Percentiles rank a stretch among this genome's conserved stretches.
Conservation (phyloP, 176 grass and related monocot species). For the Cenchrus purpureus region DNA sequence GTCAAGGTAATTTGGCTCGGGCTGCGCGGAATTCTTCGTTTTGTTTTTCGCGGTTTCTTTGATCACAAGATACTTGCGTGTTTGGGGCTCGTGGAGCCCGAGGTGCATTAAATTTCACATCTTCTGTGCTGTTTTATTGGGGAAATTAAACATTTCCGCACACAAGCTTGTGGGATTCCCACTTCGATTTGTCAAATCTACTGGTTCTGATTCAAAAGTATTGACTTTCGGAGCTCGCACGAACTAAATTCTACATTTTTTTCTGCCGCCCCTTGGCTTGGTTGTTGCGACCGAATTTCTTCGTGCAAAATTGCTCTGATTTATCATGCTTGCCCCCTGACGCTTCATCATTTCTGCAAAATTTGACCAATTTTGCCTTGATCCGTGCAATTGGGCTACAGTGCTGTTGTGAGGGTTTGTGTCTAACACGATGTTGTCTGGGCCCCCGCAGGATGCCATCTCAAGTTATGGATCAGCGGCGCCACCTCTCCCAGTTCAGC, state of each 20-base stretch:
- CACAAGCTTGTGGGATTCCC: background rate
- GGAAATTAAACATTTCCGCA: constrained; percentile 36
- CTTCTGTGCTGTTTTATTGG: constrained; percentile 34
- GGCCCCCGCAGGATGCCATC: constrained; percentile 62
- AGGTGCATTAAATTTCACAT: constrained; percentile 48
- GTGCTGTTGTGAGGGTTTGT: background rate
- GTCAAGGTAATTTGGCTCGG: background rate
- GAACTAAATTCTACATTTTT: constrained; percentile 8
- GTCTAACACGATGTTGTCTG: constrained; percentile 22
- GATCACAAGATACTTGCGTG: constrained; percentile 50
- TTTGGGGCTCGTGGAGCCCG: constrained; percentile 29
- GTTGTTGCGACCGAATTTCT: background rate
- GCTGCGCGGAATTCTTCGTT: background rate
- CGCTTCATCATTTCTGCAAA: constrained; percentile 6
- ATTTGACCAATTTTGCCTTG: constrained; percentile 21
- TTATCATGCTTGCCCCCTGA: background rate
- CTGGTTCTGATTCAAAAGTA: constrained; percentile 22
- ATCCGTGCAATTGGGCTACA: constrained; percentile 36
- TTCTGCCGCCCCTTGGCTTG: background rate
- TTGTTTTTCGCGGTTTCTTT: constrained; percentile 26
- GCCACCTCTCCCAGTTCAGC: constrained; percentile 44
- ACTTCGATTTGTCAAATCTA: constrained; percentile 36
- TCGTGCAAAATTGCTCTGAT: background rate
- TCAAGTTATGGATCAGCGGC: constrained; percentile 74
- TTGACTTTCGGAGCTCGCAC: constrained; percentile 34